Percentiles rank a stretch among this genome's conserved stretches.
These are phyloP conservation scores for Diaporthe ilicicola DNA, from an alignment of 2,329 filamentous ascomycete species.

Conservation along the genomic window DNA sequence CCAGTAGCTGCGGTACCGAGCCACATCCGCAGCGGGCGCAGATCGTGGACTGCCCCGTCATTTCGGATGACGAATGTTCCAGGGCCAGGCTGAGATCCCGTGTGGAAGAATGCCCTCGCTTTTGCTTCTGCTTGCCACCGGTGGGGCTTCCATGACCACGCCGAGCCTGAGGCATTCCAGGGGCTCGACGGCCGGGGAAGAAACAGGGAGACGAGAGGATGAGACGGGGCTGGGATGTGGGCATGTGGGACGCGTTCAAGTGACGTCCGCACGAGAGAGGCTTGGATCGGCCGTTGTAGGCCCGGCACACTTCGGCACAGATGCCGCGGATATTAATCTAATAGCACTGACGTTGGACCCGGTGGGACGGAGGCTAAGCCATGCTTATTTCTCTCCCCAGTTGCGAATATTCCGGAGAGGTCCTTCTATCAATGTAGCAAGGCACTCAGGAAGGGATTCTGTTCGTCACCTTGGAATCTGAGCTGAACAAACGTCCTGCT, in stretches of 20 bases:
- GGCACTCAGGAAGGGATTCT: background rate
- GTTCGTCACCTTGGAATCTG: background rate
- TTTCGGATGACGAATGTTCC: slow-evolving; percentile 23
- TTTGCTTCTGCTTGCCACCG: slow-evolving; percentile 8
- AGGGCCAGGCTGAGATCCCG: background rate
- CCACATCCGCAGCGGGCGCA: background rate
- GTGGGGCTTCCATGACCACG: slow-evolving; percentile 19
- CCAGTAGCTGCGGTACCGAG: background rate
- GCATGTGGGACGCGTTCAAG: background rate
- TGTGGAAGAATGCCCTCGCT: background rate
- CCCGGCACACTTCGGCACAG: slow-evolving; percentile 1
- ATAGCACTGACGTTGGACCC: background rate
- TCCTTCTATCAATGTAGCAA: too few relatives aligned
- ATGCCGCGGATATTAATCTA: slow-evolving; percentile 18
- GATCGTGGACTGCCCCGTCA: slow-evolving; percentile 11
- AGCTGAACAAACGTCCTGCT: background rate
- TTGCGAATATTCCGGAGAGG: background rate
- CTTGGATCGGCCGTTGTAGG: background rate
- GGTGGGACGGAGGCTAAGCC: background rate
- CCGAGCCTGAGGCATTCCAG: slow-evolving; percentile 10
- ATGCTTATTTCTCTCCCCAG: slow-evolving; percentile 8
- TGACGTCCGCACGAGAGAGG: background rate
- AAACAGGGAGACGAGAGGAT: slow-evolving; percentile 15
- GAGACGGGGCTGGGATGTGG: slow-evolving; percentile 7
- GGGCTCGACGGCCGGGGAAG: slow-evolving; percentile 3